A percentile compares a stretch with the other conserved stretches of the same genome.
These are phyloP conservation scores for Candida arabinofermentans DNA, from an alignment of 805 yeast genomes.

Conservation along the genomic window DNA sequence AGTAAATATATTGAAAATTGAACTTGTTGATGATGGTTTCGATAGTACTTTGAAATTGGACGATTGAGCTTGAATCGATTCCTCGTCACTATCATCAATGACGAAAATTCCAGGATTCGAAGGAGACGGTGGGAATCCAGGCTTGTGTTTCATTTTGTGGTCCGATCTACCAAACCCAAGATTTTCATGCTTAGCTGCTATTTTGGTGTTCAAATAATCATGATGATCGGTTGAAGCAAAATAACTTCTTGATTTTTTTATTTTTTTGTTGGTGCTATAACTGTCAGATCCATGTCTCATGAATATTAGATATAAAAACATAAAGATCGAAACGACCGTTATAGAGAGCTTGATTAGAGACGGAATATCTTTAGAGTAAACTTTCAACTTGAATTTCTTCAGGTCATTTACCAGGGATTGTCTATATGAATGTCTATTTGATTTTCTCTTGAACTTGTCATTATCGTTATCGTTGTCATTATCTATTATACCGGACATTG, in stretches of 20 bases:
- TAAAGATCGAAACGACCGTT: background rate
- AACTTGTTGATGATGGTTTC: background rate
- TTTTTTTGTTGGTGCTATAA: slow-evolving; percentile 1
- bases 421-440: slow-evolving; percentile 7
- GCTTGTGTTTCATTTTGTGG: slow-evolving; percentile 15
- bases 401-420: slow-evolving; percentile 4
- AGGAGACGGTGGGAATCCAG: slow-evolving; percentile 28
- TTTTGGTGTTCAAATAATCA: slow-evolving; percentile 20
- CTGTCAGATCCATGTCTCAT: background rate
- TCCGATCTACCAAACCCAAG: slow-evolving; percentile 22
- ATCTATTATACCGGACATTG: slow-evolving; percentile 9
- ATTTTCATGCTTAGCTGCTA: slow-evolving; percentile 21
- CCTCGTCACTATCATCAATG: slow-evolving; percentile 4
- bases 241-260: slow-evolving; percentile 8
- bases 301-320: background rate
- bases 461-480: slow-evolving; percentile 17
- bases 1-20: slow-evolving; percentile 5
- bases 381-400: slow-evolving; percentile 8
- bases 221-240: slow-evolving; percentile 16
- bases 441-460: slow-evolving; percentile 16
- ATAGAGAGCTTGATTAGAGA: slow-evolving; percentile 5
- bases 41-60: background rate
- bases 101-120: slow-evolving; percentile 25
- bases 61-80: background rate
- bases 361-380: slow-evolving; percentile 8